These are phyloP conservation scores for Tricholoma sp. DNA, from an alignment of 768 basidiomycete genomes.

Conservation along the genomic window DNA sequence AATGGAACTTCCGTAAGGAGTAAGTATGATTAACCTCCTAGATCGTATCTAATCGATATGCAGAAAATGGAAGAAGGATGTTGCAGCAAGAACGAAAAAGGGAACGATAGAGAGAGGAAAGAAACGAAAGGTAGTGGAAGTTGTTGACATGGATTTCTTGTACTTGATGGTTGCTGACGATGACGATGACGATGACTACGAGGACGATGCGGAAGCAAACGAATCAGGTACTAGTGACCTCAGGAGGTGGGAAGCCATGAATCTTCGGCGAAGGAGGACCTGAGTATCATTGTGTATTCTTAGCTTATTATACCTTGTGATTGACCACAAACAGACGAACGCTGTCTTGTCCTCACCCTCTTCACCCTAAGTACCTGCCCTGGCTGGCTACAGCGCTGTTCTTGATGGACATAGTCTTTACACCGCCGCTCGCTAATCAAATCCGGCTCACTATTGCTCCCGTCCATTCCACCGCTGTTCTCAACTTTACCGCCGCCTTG, in stretches of 20 bases:
- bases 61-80: conserved; percentile 34
- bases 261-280: neutral
- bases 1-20: conserved; percentile 54
- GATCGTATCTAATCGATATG: conserved; percentile 1
- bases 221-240: neutral
- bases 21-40: conserved; percentile 25
- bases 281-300: neutral
- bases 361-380: neutral
- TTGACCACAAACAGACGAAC: conserved; percentile 6
- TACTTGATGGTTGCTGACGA: conserved; percentile 6
- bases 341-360: neutral
- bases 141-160: neutral
- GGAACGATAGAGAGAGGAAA: neutral
- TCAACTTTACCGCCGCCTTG: conserved; percentile 35
- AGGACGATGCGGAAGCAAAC: neutral
- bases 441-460: conserved; percentile 21
- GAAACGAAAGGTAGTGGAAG: neutral
- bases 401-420: conserved; percentile 34
- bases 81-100: conserved; percentile 21
- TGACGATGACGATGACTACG: conserved; percentile 8
- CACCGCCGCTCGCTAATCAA: conserved; percentile 32
- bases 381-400: conserved; percentile 3
- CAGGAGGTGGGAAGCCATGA: neutral
- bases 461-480: conserved; percentile 13
- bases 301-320: neutral